Evolutionary conservation across 2,329 filamentous ascomycete genomes (phyloP).

Genomic region (Aureobasidium leucospermi): DNA sequence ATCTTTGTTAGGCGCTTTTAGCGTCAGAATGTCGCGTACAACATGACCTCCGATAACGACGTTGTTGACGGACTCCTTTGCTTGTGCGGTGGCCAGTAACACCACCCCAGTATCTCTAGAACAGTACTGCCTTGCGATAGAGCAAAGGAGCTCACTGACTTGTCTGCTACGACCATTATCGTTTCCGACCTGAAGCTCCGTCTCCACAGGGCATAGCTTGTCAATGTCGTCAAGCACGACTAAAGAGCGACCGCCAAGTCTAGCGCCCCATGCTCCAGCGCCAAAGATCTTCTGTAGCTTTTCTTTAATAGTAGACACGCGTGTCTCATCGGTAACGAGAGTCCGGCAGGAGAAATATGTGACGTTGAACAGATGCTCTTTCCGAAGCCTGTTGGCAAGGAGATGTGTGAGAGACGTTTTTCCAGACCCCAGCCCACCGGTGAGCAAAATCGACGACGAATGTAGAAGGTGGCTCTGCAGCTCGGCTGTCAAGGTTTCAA

Average conservation of each 20-base stretch:
- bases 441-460: slow-evolving; percentile 81
- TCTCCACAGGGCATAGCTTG: slow-evolving; percentile 85
- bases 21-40: slow-evolving; percentile 78
- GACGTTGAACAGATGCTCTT: slow-evolving; percentile 69
- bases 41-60: slow-evolving; percentile 87
- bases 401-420: slow-evolving; percentile 77
- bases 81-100: slow-evolving; percentile 81
- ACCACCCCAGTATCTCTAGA: slow-evolving; percentile 72
- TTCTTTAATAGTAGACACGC: slow-evolving; percentile 86
- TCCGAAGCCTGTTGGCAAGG: slow-evolving; percentile 65
- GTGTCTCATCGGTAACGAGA: slow-evolving; percentile 82
- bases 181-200: slow-evolving; percentile 85
- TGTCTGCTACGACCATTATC: slow-evolving; percentile 91
- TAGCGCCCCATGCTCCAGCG: slow-evolving; percentile 81
- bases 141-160: slow-evolving; percentile 80
- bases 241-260: slow-evolving; percentile 73
- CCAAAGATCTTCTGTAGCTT: slow-evolving; percentile 78
- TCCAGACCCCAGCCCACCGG: slow-evolving; percentile 81
- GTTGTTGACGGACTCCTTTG: slow-evolving; percentile 87
- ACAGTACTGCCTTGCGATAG: slow-evolving; percentile 78
- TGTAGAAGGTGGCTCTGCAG: slow-evolving; percentile 71
- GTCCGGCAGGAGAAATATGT: slow-evolving; percentile 82
- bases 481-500: slow-evolving; percentile 67
- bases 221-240: slow-evolving; percentile 92
- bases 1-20: slow-evolving; percentile 91